Evolutionary conservation across 352 stramenopile species (phyloP).

Genomic region (Globisporangium camurandrum): DNA sequence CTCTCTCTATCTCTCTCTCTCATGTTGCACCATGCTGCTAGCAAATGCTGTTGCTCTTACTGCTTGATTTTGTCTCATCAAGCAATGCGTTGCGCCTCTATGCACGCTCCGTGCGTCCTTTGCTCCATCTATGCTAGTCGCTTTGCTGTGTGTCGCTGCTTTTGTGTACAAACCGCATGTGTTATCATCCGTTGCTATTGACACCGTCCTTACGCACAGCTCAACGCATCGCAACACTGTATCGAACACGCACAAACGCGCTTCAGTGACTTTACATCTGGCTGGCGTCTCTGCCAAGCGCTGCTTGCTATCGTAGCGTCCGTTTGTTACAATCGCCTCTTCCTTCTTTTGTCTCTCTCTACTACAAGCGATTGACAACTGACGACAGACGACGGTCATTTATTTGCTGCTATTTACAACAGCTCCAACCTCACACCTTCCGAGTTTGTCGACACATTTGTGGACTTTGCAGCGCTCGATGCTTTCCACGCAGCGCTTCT

Average conservation of each 20-base stretch:
- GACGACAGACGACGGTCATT: too few relatives aligned
- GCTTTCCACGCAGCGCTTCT: too few relatives aligned
- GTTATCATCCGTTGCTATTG: too few relatives aligned
- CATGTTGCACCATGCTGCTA: background rate
- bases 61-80: conserved; percentile 17
- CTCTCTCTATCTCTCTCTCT: too few relatives aligned
- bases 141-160: too few relatives aligned
- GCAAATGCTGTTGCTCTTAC: conserved; percentile 9
- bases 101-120: conserved; percentile 11
- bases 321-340: background rate
- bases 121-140: too few relatives aligned
- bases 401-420: too few relatives aligned
- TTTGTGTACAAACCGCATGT: too few relatives aligned
- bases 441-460: conserved; percentile 10
- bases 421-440: conserved; percentile 5
- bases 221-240: conserved; percentile 2
- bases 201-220: too few relatives aligned
- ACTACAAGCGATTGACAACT: background rate
- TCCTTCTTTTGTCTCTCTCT: background rate
- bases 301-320: conserved; percentile 16
- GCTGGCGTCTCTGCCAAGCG: conserved; percentile 31
- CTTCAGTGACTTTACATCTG: conserved; percentile 46
- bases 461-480: conserved; percentile 12
- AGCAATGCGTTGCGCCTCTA: conserved; percentile 21
- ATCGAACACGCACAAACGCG: conserved; percentile 8